Evolutionary conservation across 2,329 filamentous ascomycete species (phyloP), one percentile per base, ranked within the genome.

Genomic region (Hymenoscyphus albidus): DNA sequence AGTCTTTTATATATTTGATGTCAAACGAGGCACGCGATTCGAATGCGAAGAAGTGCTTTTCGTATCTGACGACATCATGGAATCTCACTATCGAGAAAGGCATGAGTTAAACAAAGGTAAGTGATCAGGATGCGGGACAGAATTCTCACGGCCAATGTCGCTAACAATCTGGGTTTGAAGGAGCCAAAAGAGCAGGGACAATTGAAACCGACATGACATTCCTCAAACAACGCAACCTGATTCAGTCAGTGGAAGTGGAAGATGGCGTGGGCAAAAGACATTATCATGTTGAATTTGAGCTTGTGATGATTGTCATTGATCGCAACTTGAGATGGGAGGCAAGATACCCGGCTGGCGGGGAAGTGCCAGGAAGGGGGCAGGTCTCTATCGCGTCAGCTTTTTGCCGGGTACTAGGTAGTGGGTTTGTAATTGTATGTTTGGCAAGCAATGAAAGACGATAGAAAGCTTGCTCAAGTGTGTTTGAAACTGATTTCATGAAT

Each of bases 371-470:
- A 10, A 61, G 44, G 3, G 65, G 60, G 13, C 64, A 70, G 32
- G 65, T 67, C 12, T 64, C 59, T 39, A 70, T 70, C 59, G 66
- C 68, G 31, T 67, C 68, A n/a, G 64, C 66, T 10, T 70, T 44
- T 44, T 39, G 27, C 68, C 66, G n/a, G 64, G 65, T 1, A 68
- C 64, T 35, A 62, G 62, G 4, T 68, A 13, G 16, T 18, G 16
- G n/a, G 14, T 9, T 3, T 22, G n/a, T 51, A 22, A 22, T n/a
- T 2, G 2, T 22, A 51, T 51, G 16, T 51, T 22, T 51, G 12
- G 44, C 44, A 51, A n/a, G 3, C 42, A 44, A 44, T 44, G 4
- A n/a, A 44, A 3, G 18, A 3, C 2, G 18, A 44, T 4, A 5
- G 42, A 44, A 44, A 14, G 4, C 14, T 13, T 44, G 14, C 4